Base-by-base conservation (phyloP, 2,329 filamentous ascomycete species). In the Fusarium annulatum region DNA sequence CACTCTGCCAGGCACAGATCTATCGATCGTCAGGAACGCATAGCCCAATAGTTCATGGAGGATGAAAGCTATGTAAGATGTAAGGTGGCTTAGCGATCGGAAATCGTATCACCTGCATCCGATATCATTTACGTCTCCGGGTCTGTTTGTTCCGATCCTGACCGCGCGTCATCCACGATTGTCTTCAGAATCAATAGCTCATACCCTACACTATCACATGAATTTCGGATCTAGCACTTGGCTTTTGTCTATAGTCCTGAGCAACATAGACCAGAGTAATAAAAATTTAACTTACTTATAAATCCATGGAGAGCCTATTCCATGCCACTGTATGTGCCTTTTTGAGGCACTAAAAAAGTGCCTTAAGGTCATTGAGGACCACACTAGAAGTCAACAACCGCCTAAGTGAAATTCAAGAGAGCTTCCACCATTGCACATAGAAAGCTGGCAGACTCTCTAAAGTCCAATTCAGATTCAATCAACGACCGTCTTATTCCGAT, bases 401-500 rank as follows among this genome's bases (percentile, higher is more conserved):
- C 3, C 26, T 7, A 0, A n/a, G 4, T 18, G 4, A 4, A n/a
- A 7, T 9, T 33, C 2, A 21, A 6, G 1, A 5, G 7, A 15
- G 45, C 9, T 7, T 14, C 43, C 19, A 18, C 19, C 10, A 49
- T 9, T 21, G 9, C 3, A 18, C 0, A 2, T 3, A 43, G 18
- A 43, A 26, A 26, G 4, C 7, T 33, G 5, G 11, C 10, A 9
- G 19, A 23, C 38, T 34, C 10, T 5, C 10, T 11, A 7, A 28
- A 45, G 7, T 7, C 30, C 2, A 8, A 7, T 0, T 34, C 5
- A 16, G 16, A 21, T 26, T 5, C 7, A 36, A 14, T 28, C 14
- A n/a, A 34, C 30, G 11, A 11, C 19, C 9, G 41, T 30, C 26
- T 26, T 6, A 26, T 28, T 28, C 19, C 46, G 15, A 36, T 28